Evolutionary conservation across 2,329 filamentous ascomycete species (phyloP), one percentile per base, ranked within the genome.

Genomic region (Venturia asperata): DNA sequence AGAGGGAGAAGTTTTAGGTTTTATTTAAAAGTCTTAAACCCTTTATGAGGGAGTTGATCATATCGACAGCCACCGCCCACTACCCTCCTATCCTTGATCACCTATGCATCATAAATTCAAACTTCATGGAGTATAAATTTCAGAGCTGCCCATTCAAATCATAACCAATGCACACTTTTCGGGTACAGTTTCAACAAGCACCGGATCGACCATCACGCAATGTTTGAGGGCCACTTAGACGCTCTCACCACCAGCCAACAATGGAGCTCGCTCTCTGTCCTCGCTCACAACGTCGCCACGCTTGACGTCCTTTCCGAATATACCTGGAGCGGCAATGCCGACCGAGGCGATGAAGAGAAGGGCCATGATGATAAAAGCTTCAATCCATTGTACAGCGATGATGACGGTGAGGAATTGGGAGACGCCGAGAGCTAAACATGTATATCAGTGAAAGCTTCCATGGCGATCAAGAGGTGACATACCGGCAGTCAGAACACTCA

Each of bases 301-400:
- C 34, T 72, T 79, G 76, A 84, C 84, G 67, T 86, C 82, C 66
- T 87, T 56, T 27, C 65, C 87, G 15, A 85, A 81, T 72, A 86
- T 80, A 27, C 83, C 83, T 0, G 88, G 88, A 42, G 89, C 76
- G 2, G 85, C 87, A 63, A 91, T 80, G 19, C 82, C 76, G 2
- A 90, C 71, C 1, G 89, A 91, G 21, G 85, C 77, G 24, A 92
- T 74, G 74, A 94, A 88, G 64, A 95, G 83, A 34, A 90, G 74
- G 0, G 81, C 84, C 82, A 93, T 92, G 74, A 96, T 91, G 68
- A 86, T 81, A 72, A 95, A 94, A 42, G 91, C 89, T 74, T 96
- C 96, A 76, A 95, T 93, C 91, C 91, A 96, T 78, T 96, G 92
- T 68, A 96, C 81, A 7, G 90, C 89, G 69, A 95, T 81, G 66